phyloP scores from a whole-genome alignment of 768 basidiomycete genomes.

The Lyophyllum atratum region DNA sequence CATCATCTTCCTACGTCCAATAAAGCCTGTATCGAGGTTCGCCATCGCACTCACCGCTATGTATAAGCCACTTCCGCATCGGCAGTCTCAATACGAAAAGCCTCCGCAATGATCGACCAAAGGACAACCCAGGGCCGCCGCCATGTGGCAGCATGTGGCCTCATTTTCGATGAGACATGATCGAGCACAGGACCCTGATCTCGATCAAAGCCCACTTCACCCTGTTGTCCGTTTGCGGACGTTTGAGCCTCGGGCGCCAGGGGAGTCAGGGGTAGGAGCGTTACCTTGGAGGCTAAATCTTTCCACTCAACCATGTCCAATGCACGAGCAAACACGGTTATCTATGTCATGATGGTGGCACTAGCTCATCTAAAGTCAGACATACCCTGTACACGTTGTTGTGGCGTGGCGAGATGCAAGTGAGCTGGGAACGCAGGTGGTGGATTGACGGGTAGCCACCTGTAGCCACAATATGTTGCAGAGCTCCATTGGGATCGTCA shows the following conservation, averaged over 20 bases:
- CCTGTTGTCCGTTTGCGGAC: too few relatives aligned
- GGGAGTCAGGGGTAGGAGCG: background rate
- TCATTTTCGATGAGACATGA: constrained; percentile 7
- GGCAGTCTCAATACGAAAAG: too few relatives aligned
- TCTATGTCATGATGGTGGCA: background rate
- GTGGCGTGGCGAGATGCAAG: background rate
- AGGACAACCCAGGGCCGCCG: constrained; percentile 1
- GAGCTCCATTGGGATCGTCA: too few relatives aligned
- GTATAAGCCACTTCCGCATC: too few relatives aligned
- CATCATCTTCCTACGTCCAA: too few relatives aligned
- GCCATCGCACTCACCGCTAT: too few relatives aligned
- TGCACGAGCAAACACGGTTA: background rate
- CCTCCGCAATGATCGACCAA: constrained; percentile 1
- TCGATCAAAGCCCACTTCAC: background rate
- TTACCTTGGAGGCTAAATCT: background rate
- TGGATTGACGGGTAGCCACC: too few relatives aligned
- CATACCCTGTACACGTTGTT: background rate
- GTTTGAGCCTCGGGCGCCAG: constrained; percentile 3
- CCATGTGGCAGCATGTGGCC: background rate
- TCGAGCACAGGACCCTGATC: constrained; percentile 6
- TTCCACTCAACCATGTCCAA: background rate
- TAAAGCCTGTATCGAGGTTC: too few relatives aligned
- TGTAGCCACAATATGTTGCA: too few relatives aligned
- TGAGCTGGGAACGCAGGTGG: background rate
- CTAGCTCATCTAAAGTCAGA: background rate